Base-by-base conservation (phyloP, 1,139 yeast genomes). In the Kluyveromyces sp. region DNA sequence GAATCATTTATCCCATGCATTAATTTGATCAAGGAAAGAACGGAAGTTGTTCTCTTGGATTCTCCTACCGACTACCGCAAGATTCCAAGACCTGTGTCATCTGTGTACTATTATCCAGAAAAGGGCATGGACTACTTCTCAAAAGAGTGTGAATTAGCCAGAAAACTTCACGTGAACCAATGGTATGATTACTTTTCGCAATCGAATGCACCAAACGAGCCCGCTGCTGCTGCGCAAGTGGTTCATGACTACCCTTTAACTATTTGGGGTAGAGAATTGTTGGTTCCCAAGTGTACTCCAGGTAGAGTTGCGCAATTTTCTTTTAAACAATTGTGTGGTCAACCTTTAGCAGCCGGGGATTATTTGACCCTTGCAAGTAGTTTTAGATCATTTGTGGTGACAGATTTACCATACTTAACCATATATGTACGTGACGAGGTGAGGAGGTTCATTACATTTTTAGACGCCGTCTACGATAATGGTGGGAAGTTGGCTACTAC, bases 61-160 rank as follows among this genome's bases (percentile, higher is more conserved):
- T 87, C 96, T 10, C 96, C 96, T 25, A 88, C 95, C 0, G 98
- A 92, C 66, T 92, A 92, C 67, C 75, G 98, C 58, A 88, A 87
- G 61, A 77, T 90, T 37, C 89, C 92, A 36, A 79, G 87, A 51
- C 96, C 97, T 2, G 63, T 82, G 28, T 81, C 92, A 4, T 78
- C 88, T 5, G 95, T 87, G 7, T 92, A 88, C 66, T 86, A 80
- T 62, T 75, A 69, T 56, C 95, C 96, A 4, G 77, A 76, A 39
- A 81, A 84, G 0, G 83, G 83, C 25, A 68, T 79, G 26, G 70
- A 69, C 32, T 84, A 76, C 63, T 59, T 63, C 32, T 74, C 83
- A 3, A 59, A 57, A 29, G 78, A 79, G 45, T 77, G 78, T 54
- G 63, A 64, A 45, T 68, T 72, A n/a, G 74, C 74, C 28, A 78